phyloP scores from a whole-genome alignment of 345 rosid genomes.

The Populus tremula region DNA sequence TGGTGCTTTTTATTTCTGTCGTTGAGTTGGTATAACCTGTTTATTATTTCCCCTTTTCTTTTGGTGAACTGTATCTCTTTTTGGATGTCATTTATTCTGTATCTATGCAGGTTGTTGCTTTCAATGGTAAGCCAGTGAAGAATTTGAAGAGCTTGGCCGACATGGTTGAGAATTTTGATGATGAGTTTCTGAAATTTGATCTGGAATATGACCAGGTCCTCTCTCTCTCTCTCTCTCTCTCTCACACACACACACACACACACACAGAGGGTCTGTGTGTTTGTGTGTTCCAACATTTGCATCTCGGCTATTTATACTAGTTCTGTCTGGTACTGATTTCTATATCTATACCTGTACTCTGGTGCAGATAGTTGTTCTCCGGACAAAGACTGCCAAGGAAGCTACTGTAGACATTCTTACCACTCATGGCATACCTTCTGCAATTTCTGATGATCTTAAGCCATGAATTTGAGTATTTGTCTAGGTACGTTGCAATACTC shows the following conservation, averaged over 20 bases:
- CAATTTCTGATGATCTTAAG: constrained; percentile 86
- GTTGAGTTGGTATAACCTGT: neutral
- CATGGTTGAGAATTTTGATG: constrained; percentile 83
- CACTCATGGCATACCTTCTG: constrained; percentile 91
- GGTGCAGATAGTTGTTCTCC: constrained; percentile 71
- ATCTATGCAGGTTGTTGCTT: constrained; percentile 64
- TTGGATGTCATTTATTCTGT: neutral
- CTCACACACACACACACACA: neutral
- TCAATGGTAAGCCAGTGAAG: constrained; percentile 81
- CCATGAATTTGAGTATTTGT: constrained; percentile 4
- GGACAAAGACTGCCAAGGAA: constrained; percentile 73
- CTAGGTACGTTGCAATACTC: neutral
- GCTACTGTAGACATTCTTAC: constrained; percentile 76
- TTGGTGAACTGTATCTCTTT: neutral
- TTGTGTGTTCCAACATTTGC: neutral
- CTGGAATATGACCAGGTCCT: constrained; percentile 90
- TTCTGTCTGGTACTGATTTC: neutral
- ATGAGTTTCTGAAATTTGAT: constrained; percentile 76
- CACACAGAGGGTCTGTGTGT: neutral
- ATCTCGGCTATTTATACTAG: neutral
- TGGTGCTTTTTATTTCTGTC: neutral
- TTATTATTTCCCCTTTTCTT: neutral
- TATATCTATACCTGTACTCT: neutral
- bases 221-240: constrained; percentile 9
- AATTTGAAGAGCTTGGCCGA: constrained; percentile 76